phyloP scores from a whole-genome alignment of 2,329 filamentous ascomycete genomes.

The Eurotiales sp. region DNA sequence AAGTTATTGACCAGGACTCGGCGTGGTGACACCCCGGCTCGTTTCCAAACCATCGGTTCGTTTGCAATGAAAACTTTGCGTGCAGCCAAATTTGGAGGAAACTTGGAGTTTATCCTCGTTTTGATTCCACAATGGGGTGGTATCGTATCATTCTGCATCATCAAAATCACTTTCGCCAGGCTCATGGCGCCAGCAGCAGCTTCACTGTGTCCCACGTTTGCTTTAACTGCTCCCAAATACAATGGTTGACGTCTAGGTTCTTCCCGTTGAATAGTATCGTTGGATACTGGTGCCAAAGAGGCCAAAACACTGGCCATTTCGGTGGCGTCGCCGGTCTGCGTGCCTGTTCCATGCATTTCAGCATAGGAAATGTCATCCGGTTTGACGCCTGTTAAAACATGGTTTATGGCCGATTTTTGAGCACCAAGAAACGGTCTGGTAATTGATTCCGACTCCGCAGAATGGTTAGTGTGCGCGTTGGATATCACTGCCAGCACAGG shows the following conservation, averaged over 20 bases:
- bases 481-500: constrained; percentile 18
- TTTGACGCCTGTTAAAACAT: constrained; percentile 16
- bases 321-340: constrained; percentile 28
- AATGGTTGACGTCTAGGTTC: too few species aligned
- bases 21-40: background rate
- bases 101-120: background rate
- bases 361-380: constrained; percentile 25
- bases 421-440: constrained; percentile 9
- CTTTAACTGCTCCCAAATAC: constrained; percentile 29
- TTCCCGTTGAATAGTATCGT: too few species aligned
- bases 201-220: constrained; percentile 44
- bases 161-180: constrained; percentile 1
- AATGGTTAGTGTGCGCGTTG: constrained; percentile 33
- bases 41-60: too few species aligned
- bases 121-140: constrained; percentile 10
- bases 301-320: constrained; percentile 27
- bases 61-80: too few species aligned
- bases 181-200: constrained; percentile 16
- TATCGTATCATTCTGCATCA: constrained; percentile 8
- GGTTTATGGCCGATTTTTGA: too few species aligned
- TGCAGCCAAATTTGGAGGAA: too few species aligned
- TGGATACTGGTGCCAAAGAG: constrained; percentile 22
- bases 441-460: constrained; percentile 14
- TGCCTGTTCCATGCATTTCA: constrained; percentile 31
- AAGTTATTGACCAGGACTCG: constrained; percentile 59